phyloP scores from a whole-genome alignment of 2,329 filamentous ascomycete genomes.

The Fusarium foetens region DNA sequence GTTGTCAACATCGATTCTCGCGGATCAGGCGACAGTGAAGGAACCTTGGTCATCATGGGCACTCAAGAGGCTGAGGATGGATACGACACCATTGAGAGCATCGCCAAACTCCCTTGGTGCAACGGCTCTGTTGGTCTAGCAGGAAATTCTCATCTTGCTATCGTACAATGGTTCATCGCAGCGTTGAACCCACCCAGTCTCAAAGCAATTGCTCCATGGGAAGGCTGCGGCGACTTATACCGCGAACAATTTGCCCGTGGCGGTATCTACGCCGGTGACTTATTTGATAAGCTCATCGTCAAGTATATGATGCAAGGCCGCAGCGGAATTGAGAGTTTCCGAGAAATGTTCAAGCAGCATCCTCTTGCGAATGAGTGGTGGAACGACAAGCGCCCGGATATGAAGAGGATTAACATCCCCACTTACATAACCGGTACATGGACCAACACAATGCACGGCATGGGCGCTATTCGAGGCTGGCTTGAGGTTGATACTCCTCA shows the following conservation, averaged over 20 bases:
- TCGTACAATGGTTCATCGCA: conserved; percentile 17
- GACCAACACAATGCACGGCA: conserved; percentile 17
- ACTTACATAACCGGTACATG: conserved; percentile 10
- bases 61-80: conserved; percentile 12
- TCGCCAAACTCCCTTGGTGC: not conserved
- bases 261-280: not conserved
- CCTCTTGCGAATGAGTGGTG: conserved; percentile 7
- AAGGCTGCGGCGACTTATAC: not conserved
- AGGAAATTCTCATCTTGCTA: conserved; percentile 12
- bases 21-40: not conserved
- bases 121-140: not conserved
- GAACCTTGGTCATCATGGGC: conserved; percentile 12
- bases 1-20: conserved; percentile 16
- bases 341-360: conserved; percentile 5
- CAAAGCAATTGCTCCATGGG: conserved; percentile 12
- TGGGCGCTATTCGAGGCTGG: conserved; percentile 9
- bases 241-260: conserved; percentile 5
- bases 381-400: conserved; percentile 8
- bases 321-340: conserved; percentile 2
- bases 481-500: conserved; percentile 4
- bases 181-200: not conserved
- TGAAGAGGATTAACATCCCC: conserved; percentile 13
- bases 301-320: conserved; percentile 21
- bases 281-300: conserved; percentile 4
- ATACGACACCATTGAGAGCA: not conserved